Base-by-base conservation (phyloP, 2,329 filamentous ascomycete genomes). In the Aspergillus persii region DNA sequence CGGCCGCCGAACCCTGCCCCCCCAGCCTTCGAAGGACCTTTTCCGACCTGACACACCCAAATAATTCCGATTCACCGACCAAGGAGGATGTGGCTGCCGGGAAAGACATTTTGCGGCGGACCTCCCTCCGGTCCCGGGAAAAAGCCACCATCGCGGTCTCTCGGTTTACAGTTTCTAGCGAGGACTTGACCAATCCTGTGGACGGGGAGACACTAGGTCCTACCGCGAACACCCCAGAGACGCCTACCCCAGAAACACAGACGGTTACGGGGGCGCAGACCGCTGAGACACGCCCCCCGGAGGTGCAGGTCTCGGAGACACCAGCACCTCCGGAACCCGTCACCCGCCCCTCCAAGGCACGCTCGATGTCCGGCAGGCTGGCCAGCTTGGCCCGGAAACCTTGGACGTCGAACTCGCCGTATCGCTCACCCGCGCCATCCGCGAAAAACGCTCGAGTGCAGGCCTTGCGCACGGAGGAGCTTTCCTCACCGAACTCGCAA, bases 301-400 rank as follows among this genome's bases (percentile, higher is more conserved):
- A 41, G 36, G 36, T 12, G 11, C 36, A 41, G 57, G 31, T 64
- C 51, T 68, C 69, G 12, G 66, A 71, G 63, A 72, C 68, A 47
- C 69, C 64, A 57, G 61, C 69, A 4, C 12, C 36, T 8, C 69
- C 68, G 3, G 72, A 69, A 56, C 68, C 70, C 3, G 65, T 72
- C 46, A 66, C 69, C 66, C 70, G 73, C 60, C 67, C 76, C 60
- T 70, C 74, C 56, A 80, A 79, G 68, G 67, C 74, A 49, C 80
- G 78, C 54, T 77, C 77, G 9, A 77, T 83, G 62, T 79, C 81
- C n/a, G 80, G 77, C 33, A 78, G 81, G 27, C 74, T 84, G 63
- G 79, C 78, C 51, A 80, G 74, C 50, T 73, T 84, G 55, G 80
- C 81, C 36, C 77, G 80, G 51, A 83, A 80, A 68, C 79, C 81